Base-by-base conservation (phyloP, 2,329 filamentous ascomycete genomes). In the Ophiosphaerella korrae region DNA sequence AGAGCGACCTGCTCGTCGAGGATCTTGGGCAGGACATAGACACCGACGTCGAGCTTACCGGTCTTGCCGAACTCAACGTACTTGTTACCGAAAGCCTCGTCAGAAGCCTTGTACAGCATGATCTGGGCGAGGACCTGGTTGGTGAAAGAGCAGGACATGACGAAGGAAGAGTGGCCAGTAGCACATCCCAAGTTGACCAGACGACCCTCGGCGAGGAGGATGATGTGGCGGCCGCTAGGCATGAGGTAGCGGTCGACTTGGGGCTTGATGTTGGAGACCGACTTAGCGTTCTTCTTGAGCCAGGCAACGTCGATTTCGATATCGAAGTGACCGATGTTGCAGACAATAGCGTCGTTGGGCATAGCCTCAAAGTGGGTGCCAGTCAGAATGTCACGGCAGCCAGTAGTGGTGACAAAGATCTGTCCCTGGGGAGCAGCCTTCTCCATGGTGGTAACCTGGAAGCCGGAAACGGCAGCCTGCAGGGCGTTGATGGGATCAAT, bases 121-220 rank as follows among this genome's bases (percentile, higher is more conserved):
- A 99, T 97, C 84, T 99, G 94, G 66, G 94, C 94, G 77, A 99
- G 90, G 71, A 97, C 94, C 86, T 99, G 94, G 89, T 99, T 99
- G 86, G 92, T 96, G 89, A 99, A 99, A 62, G 93, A 97, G 89
- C 94, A 99, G 71, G 92, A 97, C 94, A 99, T 97, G 84, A 99
- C 94, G 80, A 99, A 99, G 45, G 93, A 97, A 67, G 92, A 96
- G 89, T 99, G 94, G 67, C 94, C 94, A 62, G 94, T 99, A 75
- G 94, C 94, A 80, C 94, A 99, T 79, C 94, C 94, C 70, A 99
- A 85, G 88, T 99, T 99, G 82, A 99, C 94, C 63, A 99, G 89
- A 84, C 94, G 93, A 69, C 94, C 94, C 84, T 97, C 94, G 60
- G 94, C 94, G 62, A 99, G 87, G 72, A 99, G 92, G 80, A 99